Conservation (phyloP, 768 basidiomycete genomes). For the Hericium rajendrae region DNA sequence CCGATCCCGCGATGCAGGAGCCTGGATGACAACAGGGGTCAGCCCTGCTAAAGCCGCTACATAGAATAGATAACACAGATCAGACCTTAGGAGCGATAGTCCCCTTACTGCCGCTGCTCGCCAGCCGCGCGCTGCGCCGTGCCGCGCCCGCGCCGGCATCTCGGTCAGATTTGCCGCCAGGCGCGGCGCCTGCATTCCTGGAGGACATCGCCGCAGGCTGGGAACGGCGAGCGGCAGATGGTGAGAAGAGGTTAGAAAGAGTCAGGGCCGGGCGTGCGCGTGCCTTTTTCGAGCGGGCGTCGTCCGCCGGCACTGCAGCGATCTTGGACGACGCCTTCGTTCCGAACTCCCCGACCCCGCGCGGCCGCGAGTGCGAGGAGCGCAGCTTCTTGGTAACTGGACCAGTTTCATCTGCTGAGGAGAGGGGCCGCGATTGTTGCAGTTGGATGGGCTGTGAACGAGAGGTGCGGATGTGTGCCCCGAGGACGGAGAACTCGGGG, state of each 20-base stretch:
- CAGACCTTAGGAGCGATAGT: conserved; percentile 37
- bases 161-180: conserved; percentile 36
- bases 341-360: conserved; percentile 13
- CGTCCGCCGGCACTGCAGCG: conserved; percentile 30
- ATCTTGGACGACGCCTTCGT: conserved; percentile 50
- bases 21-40: conserved; percentile 11
- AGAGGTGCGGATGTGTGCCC: conserved; percentile 30
- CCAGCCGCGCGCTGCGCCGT: conserved; percentile 66
- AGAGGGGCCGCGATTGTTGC: conserved; percentile 47
- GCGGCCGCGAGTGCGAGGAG: conserved; percentile 43
- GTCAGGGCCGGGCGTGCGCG: conserved; percentile 82
- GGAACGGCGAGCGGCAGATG: conserved; percentile 56
- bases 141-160: conserved; percentile 39
- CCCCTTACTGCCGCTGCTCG: conserved; percentile 44
- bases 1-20: conserved; percentile 42
- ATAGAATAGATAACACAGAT: conserved; percentile 27
- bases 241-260: conserved; percentile 85
- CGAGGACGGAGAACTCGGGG: conserved; percentile 49
- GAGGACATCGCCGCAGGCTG: conserved; percentile 58
- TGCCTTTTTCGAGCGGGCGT: conserved; percentile 83
- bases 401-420: conserved; percentile 75
- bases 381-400: conserved; percentile 70
- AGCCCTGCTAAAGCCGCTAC: neutral
- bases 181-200: conserved; percentile 32
- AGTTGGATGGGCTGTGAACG: conserved; percentile 3